These are phyloP conservation scores for Boletus bicolor DNA, from an alignment of 768 basidiomycete species.

Conservation along the genomic window DNA sequence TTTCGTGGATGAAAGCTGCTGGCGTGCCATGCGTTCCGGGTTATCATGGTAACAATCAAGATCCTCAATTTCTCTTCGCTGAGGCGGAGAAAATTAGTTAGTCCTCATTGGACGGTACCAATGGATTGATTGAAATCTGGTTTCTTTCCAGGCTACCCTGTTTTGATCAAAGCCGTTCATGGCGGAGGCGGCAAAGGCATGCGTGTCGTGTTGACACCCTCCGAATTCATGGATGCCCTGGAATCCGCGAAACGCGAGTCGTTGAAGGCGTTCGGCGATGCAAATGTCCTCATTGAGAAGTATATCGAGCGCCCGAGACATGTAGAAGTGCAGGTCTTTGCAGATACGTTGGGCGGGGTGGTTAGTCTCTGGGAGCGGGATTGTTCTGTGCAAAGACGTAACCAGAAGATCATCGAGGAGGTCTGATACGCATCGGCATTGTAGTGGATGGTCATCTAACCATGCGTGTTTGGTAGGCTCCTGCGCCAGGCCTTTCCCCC, in stretches of 20 bases:
- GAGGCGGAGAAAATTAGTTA: slow-evolving; percentile 71
- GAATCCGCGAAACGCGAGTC: slow-evolving; percentile 89
- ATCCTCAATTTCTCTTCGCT: slow-evolving; percentile 61
- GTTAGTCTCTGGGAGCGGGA: slow-evolving; percentile 97
- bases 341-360: slow-evolving; percentile 71
- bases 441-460: background rate
- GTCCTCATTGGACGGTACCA: background rate
- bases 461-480: slow-evolving; percentile 52
- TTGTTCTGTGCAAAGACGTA: slow-evolving; percentile 86
- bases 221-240: slow-evolving; percentile 75
- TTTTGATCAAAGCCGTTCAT: slow-evolving; percentile 94
- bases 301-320: slow-evolving; percentile 86
- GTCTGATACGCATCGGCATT: slow-evolving; percentile 30
- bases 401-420: slow-evolving; percentile 96
- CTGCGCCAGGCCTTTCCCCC: slow-evolving; percentile 80
- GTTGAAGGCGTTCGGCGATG: slow-evolving; percentile 82
- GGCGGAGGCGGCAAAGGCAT: slow-evolving; percentile 97
- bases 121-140: background rate
- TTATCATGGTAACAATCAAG: slow-evolving; percentile 85
- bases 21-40: slow-evolving; percentile 93
- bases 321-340: slow-evolving; percentile 94
- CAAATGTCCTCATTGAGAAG: slow-evolving; percentile 83
- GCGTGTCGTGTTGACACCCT: slow-evolving; percentile 69
- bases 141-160: slow-evolving; percentile 66
- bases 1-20: slow-evolving; percentile 51